phyloP scores from a whole-genome alignment of 2,329 filamentous ascomycete genomes.

The Thermomyces lanuginosus region DNA sequence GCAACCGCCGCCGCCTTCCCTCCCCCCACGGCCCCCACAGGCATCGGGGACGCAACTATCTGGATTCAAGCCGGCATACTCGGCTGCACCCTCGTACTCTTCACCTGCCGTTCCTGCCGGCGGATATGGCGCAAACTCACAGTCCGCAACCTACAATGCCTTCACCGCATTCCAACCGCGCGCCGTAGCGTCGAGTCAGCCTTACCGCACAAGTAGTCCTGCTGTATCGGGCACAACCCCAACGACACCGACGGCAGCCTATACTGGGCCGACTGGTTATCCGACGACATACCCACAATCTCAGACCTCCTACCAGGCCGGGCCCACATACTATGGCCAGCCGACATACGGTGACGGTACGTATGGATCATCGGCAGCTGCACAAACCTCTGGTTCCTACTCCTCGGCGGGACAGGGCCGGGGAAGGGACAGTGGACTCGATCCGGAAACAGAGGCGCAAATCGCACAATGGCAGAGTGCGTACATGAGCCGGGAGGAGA shows the following conservation, averaged over 20 bases:
- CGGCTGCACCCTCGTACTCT: conserved; percentile 22
- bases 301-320: conserved; percentile 18
- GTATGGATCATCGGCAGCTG: conserved; percentile 38
- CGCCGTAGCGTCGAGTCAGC: conserved; percentile 34
- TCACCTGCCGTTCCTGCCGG: conserved; percentile 9
- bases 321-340: conserved; percentile 31
- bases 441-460: conserved; percentile 76
- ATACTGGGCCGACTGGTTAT: conserved; percentile 19
- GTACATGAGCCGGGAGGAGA: conserved; percentile 51
- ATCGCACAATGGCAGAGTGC: conserved; percentile 92
- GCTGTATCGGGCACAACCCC: conserved; percentile 22
- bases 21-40: conserved; percentile 62
- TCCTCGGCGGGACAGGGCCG: conserved; percentile 40
- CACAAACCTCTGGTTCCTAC: conserved; percentile 70
- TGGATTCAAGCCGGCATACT: conserved; percentile 39
- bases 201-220: conserved; percentile 23
- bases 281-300: conserved; percentile 26
- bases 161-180: conserved; percentile 45
- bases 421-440: conserved; percentile 29
- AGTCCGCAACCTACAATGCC: conserved; percentile 21
- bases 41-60: conserved; percentile 27
- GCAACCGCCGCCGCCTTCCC: conserved; percentile 44
- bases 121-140: conserved; percentile 19
- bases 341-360: conserved; percentile 31
- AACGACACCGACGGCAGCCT: conserved; percentile 10